Base-by-base conservation (phyloP, 2,329 filamentous ascomycete species). In the Chaetomium sp. region DNA sequence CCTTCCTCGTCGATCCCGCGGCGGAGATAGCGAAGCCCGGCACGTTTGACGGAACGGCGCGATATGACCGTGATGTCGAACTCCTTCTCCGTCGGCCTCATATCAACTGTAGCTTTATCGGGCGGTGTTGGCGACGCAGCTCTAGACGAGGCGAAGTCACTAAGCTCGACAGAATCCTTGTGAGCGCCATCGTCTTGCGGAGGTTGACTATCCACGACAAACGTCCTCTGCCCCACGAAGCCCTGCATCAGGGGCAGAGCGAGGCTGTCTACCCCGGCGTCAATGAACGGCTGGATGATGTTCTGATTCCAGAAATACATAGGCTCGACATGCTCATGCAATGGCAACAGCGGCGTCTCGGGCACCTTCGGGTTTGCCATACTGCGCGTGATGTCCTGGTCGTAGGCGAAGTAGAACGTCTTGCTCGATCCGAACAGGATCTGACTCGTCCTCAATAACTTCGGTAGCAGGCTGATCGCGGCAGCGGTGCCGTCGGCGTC, bases 391-490 rank as follows among this genome's bases (percentile, higher is more conserved):
- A 99, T 85, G 74, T 99, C 93, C 74, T 94, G 85, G 69, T 99
- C 95, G 75, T 99, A 97, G 0, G 93, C 93, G 76, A 94, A 99
- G 80, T 90, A 98, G 76, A 97, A 98, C 75, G 92, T 97, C 68
- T 85, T 85, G 0, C 90, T 93, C 4, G 88, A 85, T 1, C 90
- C 88, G 73, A 97, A 94, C 66, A 97, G 86, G 62, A 98, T 86
- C 73, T 91, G 91, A 1, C 92, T 89, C 35, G 91, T 96, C 49
- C 90, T 86, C 50, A 99, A 77, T 47, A 98, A 82, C 73, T 97
- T 96, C 1, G 94, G 94, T 12, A 96, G 80, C 35, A 98, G 78
- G 47, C 81, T 82, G 62, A 82, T 78, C 19, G 70, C 71, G 3
- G 69, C 71, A 25, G 68, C 66, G 42, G 62, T 68, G 4, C 63